Conservation (phyloP, 306 rosid species). For the Elaeagnus macrophylla region DNA sequence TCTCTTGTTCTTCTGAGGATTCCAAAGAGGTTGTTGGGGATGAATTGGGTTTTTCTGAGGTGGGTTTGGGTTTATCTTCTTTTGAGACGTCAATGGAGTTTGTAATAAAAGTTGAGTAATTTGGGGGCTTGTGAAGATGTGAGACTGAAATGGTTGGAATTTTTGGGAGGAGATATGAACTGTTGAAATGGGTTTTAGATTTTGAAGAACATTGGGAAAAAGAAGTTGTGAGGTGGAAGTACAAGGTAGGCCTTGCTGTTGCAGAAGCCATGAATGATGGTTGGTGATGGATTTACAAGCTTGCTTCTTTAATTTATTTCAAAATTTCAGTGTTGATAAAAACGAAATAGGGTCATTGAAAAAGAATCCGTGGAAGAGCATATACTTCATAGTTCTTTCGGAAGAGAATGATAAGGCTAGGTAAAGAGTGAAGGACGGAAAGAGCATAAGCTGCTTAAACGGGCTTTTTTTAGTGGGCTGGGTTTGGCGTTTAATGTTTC, state of each 20-base stretch:
- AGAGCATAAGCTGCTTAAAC: too few species aligned
- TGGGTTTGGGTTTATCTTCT: slow-evolving; percentile 52
- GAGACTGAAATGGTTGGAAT: slow-evolving; percentile 8
- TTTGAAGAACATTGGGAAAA: slow-evolving; percentile 32
- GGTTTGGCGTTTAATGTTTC: too few species aligned
- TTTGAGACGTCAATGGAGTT: slow-evolving; percentile 66
- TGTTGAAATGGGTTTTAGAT: slow-evolving; percentile 29
- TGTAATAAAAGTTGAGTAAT: slow-evolving; percentile 20
- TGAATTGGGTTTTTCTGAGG: background rate
- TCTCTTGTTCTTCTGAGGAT: background rate
- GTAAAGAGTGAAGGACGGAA: too few species aligned
- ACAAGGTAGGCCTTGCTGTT: slow-evolving; percentile 41
- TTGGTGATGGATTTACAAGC: background rate
- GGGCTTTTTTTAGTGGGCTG: too few species aligned
- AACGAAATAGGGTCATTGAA: too few species aligned
- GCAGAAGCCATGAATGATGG: slow-evolving; percentile 44
- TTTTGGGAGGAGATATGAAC: slow-evolving; percentile 15
- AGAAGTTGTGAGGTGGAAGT: slow-evolving; percentile 49
- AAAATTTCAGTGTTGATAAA: too few species aligned
- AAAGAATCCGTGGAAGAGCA: too few species aligned
- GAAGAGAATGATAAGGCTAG: too few species aligned
- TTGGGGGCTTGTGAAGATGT: slow-evolving; percentile 7
- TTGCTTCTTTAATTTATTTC: too few species aligned
- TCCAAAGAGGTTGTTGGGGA: background rate
- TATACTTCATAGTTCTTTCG: too few species aligned